Evolutionary conservation across 164 flowering plant genomes (phyloP), one percentile per base, ranked within the genome.

Genomic region (Vitis cinerea): DNA sequence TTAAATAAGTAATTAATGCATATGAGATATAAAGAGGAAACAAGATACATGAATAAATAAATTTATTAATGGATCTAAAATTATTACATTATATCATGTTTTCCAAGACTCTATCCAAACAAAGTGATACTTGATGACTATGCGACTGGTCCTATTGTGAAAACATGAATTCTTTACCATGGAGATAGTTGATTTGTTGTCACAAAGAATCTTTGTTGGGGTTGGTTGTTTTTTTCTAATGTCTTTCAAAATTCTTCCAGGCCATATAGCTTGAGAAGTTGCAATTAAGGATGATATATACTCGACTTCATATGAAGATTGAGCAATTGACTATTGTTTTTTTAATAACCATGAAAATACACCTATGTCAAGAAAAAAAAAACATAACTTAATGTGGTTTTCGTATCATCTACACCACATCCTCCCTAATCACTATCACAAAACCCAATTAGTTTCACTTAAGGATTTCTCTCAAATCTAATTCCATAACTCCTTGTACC

Each of bases 251-350:
- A 78, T 63, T 27, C 56, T 15, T 17, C 62, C 10, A 1, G 69
- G 53, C 73, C 76, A 76, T 11, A 72, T 53, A 4, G 55, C 76
- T 68, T 72, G 72, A 55, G 27, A 12, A 6, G 61, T 53, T 0
- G 53, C 31, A 7, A 1, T 30, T 0, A 63, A 10, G 1, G 71
- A 65, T 55, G 68, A 49, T 0, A 70, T 76, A 56, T 1, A 57
- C 76, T 61, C 71, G 61, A 2, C 66, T 44, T 9, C 44, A 37
- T 3, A 8, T 37, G 52, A 29, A 5, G 74, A 73, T 56, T 17
- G 61, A 1, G 74, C 71, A 8, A 73, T 65, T 1, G 47, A 14
- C 0, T 31, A 0, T 64, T 77, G 65, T 23, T 73, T 73, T 19
- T 69, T 66, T 16, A 55, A 73, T 3, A 9, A 3, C 77, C 67